These are phyloP conservation scores for Talaromyces thailandensis DNA, from an alignment of 495 filamentous ascomycete genomes.

Conservation along the genomic window DNA sequence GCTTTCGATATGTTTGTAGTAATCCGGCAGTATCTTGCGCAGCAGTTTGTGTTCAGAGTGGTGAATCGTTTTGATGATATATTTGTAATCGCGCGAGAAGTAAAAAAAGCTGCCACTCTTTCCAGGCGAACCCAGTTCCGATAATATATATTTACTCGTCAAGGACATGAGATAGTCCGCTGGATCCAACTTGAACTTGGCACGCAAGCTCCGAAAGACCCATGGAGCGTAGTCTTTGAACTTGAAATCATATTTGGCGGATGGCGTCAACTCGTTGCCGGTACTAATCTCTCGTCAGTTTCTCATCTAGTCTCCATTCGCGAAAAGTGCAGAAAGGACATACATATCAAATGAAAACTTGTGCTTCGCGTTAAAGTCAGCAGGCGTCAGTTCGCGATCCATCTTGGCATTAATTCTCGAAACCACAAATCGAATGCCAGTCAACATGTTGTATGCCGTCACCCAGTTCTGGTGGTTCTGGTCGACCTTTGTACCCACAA, in stretches of 20 bases:
- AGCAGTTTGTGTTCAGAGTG: constrained; percentile 94
- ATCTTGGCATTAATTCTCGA: constrained; percentile 96
- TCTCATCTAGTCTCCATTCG: not conserved
- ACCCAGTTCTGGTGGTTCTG: constrained; percentile 97
- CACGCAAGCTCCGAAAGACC: constrained; percentile 91
- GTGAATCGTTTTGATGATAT: constrained; percentile 99
- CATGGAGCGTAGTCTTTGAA: constrained; percentile 99
- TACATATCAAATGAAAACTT: constrained; percentile 99
- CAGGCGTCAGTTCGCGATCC: constrained; percentile 76
- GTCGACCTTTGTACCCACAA: constrained; percentile 97
- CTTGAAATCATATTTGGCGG: constrained; percentile 99
- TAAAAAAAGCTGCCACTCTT: constrained; percentile 99
- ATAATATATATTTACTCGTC: constrained; percentile 97
- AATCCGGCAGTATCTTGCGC: constrained; percentile 83
- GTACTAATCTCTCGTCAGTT: constrained; percentile 49
- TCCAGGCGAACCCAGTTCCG: constrained; percentile 90
- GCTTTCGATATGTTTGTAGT: constrained; percentile 84
- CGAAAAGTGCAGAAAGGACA: constrained; percentile 20
- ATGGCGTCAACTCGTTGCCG: constrained; percentile 93
- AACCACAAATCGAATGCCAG: constrained; percentile 93
- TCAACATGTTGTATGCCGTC: constrained; percentile 99
- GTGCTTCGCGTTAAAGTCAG: constrained; percentile 84
- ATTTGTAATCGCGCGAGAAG: constrained; percentile 99
- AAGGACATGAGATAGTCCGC: constrained; percentile 98
- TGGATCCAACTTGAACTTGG: constrained; percentile 84